Conservation (phyloP, 2,329 filamentous ascomycete genomes). For the Nigrograna mackinnonii region DNA sequence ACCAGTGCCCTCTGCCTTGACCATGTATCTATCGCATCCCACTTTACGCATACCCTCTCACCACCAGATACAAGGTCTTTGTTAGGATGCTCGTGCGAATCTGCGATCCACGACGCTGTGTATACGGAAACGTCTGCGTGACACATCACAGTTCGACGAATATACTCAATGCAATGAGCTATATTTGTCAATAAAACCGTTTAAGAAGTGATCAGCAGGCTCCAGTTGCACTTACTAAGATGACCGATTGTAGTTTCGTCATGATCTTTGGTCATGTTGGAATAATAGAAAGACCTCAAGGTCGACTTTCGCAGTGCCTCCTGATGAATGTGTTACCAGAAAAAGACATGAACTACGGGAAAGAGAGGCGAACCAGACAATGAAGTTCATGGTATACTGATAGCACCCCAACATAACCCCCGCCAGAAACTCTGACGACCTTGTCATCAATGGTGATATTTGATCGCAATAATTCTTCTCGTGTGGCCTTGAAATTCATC, state of each 20-base stretch:
- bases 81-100: background rate
- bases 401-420: constrained; percentile 6
- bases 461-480: constrained; percentile 2
- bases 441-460: constrained; percentile 3
- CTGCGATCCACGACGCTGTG: constrained; percentile 1
- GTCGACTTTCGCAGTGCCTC: background rate
- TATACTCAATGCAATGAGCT: constrained; percentile 5
- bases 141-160: constrained; percentile 6
- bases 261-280: constrained; percentile 4
- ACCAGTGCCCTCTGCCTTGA: background rate
- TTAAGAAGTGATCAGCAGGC: no score
- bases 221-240: background rate
- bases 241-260: background rate
- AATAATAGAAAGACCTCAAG: constrained; percentile 4
- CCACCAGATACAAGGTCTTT: background rate
- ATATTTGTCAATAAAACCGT: background rate
- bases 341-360: background rate
- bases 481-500: constrained; percentile 5
- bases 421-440: constrained; percentile 5
- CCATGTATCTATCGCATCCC: constrained; percentile 4
- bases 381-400: constrained; percentile 1
- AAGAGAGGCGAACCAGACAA: background rate
- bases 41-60: constrained; percentile 2
- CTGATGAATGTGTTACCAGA: background rate
- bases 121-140: constrained; percentile 2